Percentiles rank a stretch among this genome's conserved stretches.
Conservation (phyloP, 2,329 filamentous ascomycete species). For the Botryotinia calthae region DNA sequence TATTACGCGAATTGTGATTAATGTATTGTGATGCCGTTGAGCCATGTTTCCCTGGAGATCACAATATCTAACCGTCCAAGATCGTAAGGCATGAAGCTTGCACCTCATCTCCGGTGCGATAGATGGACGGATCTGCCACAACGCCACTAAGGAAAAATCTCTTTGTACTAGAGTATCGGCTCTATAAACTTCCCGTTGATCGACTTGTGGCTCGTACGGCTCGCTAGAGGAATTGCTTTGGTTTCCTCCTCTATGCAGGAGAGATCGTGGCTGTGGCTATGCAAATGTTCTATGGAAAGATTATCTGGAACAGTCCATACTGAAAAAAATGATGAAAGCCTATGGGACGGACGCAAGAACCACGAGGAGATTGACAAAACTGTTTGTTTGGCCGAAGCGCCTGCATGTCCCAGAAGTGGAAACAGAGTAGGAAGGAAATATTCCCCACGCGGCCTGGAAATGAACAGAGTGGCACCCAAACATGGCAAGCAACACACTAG, state of each 20-base stretch:
- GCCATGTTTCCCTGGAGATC: neutral
- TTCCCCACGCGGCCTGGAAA: slow-evolving; percentile 6
- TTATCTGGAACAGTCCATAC: neutral
- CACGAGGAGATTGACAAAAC: neutral
- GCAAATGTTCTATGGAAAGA: neutral
- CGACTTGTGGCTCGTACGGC: neutral
- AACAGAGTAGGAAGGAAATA: neutral
- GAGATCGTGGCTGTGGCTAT: neutral
- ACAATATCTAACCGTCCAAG: neutral
- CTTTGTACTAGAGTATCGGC: neutral
- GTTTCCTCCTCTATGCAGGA: neutral
- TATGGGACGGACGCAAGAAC: neutral
- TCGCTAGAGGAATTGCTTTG: neutral
- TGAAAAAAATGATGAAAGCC: neutral
- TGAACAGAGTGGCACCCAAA: slow-evolving; percentile 6
- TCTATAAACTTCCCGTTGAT: slow-evolving; percentile 1
- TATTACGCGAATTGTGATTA: neutral
- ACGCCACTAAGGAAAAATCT: neutral
- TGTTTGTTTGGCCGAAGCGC: neutral
- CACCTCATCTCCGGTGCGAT: slow-evolving; percentile 5
- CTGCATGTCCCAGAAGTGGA: neutral
- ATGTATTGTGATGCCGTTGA: neutral
- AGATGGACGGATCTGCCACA: slow-evolving; percentile 1
- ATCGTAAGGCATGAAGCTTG: slow-evolving; percentile 3
- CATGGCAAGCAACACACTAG: neutral